phyloP scores from a whole-genome alignment of 805 yeast species.

The Hermanozyma aechmeae region DNA sequence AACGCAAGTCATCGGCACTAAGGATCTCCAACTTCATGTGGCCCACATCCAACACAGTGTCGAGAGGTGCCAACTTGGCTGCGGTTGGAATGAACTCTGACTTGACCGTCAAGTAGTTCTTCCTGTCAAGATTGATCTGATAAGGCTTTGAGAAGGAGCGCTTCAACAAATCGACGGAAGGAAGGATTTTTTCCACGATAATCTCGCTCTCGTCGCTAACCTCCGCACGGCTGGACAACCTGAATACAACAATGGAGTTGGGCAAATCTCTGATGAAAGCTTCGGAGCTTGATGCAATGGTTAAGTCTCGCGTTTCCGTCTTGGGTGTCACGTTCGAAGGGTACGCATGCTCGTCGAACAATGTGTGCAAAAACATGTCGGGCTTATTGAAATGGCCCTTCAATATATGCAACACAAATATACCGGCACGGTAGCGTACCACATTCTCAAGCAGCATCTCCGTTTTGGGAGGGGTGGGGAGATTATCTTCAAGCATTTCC shows the following conservation, averaged over 20 bases:
- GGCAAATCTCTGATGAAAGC: conserved; percentile 64
- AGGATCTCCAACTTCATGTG: conserved; percentile 44
- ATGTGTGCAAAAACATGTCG: conserved; percentile 44
- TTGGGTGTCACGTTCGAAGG: conserved; percentile 50
- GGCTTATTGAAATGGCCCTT: conserved; percentile 41
- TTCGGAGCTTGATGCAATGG: conserved; percentile 40
- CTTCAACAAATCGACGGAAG: conserved; percentile 46
- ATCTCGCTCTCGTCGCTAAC: conserved; percentile 41
- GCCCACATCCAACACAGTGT: conserved; percentile 65
- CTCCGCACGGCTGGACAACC: conserved; percentile 45
- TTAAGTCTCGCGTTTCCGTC: conserved; percentile 36
- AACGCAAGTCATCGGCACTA: conserved; percentile 41
- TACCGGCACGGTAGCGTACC: conserved; percentile 52
- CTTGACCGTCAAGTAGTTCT: conserved; percentile 34
- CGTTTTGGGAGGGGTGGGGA: conserved; percentile 28
- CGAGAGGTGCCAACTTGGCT: conserved; percentile 43
- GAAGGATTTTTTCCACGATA: conserved; percentile 37
- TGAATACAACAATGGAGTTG: conserved; percentile 46
- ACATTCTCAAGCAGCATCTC: conserved; percentile 45
- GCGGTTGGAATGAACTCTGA: conserved; percentile 56
- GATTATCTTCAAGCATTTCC: conserved; percentile 29
- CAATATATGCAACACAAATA: conserved; percentile 43
- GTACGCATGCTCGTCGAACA: conserved; percentile 55
- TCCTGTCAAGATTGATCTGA: conserved; percentile 32
- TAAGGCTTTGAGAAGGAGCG: conserved; percentile 39